These are phyloP conservation scores for Globisporangium megalacanthum DNA, from an alignment of 352 stramenopile genomes.

Conservation along the genomic window DNA sequence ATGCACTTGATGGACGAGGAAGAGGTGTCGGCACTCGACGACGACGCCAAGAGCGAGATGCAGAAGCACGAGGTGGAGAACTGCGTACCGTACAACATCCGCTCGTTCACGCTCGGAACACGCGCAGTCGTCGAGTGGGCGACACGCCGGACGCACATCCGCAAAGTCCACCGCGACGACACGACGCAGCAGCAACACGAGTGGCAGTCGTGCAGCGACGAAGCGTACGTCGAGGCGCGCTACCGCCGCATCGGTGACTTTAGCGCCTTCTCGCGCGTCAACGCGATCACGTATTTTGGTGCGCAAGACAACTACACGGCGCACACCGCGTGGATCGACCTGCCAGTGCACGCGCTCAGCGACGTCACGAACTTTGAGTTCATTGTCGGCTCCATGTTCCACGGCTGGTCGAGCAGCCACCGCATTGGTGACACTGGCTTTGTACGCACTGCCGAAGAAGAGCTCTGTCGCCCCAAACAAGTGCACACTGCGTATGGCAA, in stretches of 20 bases:
- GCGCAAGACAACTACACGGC: constrained; percentile 51
- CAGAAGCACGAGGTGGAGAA: constrained; percentile 81
- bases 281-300: constrained; percentile 51
- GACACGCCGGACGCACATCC: constrained; percentile 68
- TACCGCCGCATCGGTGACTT: constrained; percentile 35
- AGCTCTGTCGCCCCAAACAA: constrained; percentile 68
- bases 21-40: constrained; percentile 32
- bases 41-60: constrained; percentile 52
- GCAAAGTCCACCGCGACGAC: constrained; percentile 38
- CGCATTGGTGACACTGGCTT: constrained; percentile 46
- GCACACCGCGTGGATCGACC: constrained; percentile 58
- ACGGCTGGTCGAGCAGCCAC: constrained; percentile 73
- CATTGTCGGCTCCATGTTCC: constrained; percentile 68
- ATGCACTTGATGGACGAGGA: constrained; percentile 35
- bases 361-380: constrained; percentile 43
- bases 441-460: constrained; percentile 31
- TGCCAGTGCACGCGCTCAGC: constrained; percentile 12
- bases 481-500: constrained; percentile 75
- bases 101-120: constrained; percentile 51
- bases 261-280: constrained; percentile 28
- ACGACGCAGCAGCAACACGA: constrained; percentile 11
- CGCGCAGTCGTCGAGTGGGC: constrained; percentile 64
- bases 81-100: constrained; percentile 77
- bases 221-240: constrained; percentile 49
- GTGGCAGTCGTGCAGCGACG: constrained; percentile 69